phyloP scores from a whole-genome alignment of 148 eudicot genomes.

The Amaranthus cruentus region DNA sequence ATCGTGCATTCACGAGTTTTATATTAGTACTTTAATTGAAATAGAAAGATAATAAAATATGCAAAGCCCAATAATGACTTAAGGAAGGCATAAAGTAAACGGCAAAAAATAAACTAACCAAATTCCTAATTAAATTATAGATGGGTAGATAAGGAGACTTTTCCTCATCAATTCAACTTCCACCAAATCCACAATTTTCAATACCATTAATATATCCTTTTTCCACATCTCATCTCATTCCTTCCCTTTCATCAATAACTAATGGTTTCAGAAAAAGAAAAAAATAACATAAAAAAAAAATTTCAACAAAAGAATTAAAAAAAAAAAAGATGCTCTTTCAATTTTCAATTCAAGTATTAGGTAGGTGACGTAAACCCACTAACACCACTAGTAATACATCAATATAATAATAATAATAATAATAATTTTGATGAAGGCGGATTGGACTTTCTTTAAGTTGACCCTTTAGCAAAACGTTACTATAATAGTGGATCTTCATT shows the following conservation, averaged over 20 bases:
- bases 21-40: too few species aligned
- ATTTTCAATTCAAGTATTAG: constrained; percentile 2
- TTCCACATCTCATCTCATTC: background rate
- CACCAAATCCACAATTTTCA: constrained; percentile 16
- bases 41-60: too few species aligned
- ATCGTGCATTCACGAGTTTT: too few species aligned
- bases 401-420: background rate
- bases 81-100: too few species aligned
- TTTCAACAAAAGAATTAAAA: background rate
- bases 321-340: constrained; percentile 4
- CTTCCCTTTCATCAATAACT: background rate
- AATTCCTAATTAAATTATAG: too few species aligned
- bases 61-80: too few species aligned
- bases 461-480: constrained; percentile 24
- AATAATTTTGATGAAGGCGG: constrained; percentile 11
- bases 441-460: constrained; percentile 26
- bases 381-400: constrained; percentile 6
- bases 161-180: background rate
- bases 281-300: background rate
- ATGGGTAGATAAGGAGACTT: background rate
- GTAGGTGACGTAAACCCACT: constrained; percentile 31
- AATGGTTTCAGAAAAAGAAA: background rate
- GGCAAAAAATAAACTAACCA: too few species aligned
- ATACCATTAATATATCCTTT: background rate
- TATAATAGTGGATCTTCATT: background rate